Base-by-base conservation (phyloP, 495 filamentous ascomycete species). In the Penicillium longicatenatum region DNA sequence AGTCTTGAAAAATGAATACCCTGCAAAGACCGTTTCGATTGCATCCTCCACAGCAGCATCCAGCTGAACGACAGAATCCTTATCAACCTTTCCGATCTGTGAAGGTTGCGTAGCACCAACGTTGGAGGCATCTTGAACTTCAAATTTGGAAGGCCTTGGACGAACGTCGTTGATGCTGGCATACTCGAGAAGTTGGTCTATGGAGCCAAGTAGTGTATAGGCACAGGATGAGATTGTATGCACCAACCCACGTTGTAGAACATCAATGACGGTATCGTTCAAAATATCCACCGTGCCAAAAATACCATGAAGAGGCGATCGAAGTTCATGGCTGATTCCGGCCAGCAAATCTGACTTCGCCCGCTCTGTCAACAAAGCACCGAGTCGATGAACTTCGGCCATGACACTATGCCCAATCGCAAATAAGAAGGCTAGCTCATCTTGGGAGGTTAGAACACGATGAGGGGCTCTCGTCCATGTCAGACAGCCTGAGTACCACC, bases 281-380 rank as follows among this genome's bases (percentile, higher is more conserved):
- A 90, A 63, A 37, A 90, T 76, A 62, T 89, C 85, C 11, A 78
- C 74, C 53, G 76, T 81, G 0, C 80, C 82, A 0, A 87, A 65
- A 35, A 87, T 83, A 2, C 85, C 85, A 57, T 88, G 84, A 9
- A 90, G 67, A 6, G 87, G 87, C 0, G 79, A 84, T 4, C 87
- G 75, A 31, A 89, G 72, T 58, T 90, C 87, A 63, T 90, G 87
- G 17, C 82, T 86, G 21, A 90, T 81, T 21, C 81, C 85, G 1
- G 83, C 82, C 35, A 90, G 82, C 57, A 89, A 82, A 51, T 86
- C 83, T 6, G 79, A 76, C 62, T 89, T 89, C 44, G 77, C 77
- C 31, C 67, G 70, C 50, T 81, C 77, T 24, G 77, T 74, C 48
- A 54, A 63, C 17, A 71, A 66, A 8, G 71, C 68, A 50, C 75